Evolutionary conservation across 1,284 basidiomycete species (phyloP).

Genomic region (Bjerkandera adusta): DNA sequence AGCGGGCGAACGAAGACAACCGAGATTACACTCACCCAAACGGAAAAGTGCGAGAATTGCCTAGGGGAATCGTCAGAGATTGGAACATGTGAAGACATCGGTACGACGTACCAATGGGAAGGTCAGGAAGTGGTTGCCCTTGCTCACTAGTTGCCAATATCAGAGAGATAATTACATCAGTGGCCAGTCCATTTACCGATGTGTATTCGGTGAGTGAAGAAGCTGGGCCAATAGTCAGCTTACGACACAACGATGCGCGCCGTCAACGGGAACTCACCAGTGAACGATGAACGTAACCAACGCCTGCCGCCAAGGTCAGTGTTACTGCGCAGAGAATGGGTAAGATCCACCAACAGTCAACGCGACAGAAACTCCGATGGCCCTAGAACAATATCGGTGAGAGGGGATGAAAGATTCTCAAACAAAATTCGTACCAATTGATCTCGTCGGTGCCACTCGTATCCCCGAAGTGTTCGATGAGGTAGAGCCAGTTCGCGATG

Average conservation of each 20-base stretch:
- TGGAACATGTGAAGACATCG: not conserved
- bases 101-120: slow-evolving; percentile 10
- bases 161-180: not conserved
- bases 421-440: slow-evolving; percentile 8
- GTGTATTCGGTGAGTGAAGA: slow-evolving; percentile 17
- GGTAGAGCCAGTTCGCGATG: slow-evolving; percentile 17
- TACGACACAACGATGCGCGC: no score
- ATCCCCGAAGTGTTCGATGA: slow-evolving; percentile 14
- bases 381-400: slow-evolving; percentile 4
- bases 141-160: slow-evolving; percentile 12
- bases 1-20: not conserved
- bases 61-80: not conserved
- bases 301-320: slow-evolving; percentile 17
- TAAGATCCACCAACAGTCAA: slow-evolving; percentile 11
- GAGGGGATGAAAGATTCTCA: no score
- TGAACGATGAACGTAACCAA: slow-evolving; percentile 16
- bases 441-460: slow-evolving; percentile 8
- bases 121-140: slow-evolving; percentile 8
- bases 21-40: slow-evolving; percentile 9
- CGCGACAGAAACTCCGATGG: slow-evolving; percentile 15
- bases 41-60: slow-evolving; percentile 13
- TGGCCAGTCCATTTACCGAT: slow-evolving; percentile 6
- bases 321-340: not conserved
- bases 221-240: slow-evolving; percentile 4
- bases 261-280: slow-evolving; percentile 6